A percentile compares a stretch with the other conserved stretches of the same genome.
phyloP scores from a whole-genome alignment of 345 rosid genomes.

The Acer saccharum region DNA sequence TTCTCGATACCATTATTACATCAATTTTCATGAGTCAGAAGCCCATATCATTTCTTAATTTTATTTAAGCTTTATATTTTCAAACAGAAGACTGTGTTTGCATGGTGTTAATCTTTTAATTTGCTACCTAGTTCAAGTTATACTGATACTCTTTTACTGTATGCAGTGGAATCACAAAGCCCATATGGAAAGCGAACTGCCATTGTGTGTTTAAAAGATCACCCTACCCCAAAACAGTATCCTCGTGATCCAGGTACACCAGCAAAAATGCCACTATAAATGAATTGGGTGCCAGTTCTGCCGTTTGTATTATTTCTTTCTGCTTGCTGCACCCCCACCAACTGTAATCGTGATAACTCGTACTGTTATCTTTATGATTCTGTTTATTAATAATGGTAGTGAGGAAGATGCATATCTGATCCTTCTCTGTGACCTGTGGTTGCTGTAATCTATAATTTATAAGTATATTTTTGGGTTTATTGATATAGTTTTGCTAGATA shows the following conservation, averaged over 20 bases:
- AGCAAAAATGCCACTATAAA: constrained; percentile 63
- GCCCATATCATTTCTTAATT: background rate
- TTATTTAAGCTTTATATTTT: constrained; percentile 8
- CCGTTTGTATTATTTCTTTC: background rate
- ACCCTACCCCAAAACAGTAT: constrained; percentile 62
- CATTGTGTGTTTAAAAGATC: constrained; percentile 67
- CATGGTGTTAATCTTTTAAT: background rate
- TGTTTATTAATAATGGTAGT: background rate
- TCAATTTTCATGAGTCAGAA: background rate
- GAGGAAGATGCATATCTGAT: constrained; percentile 14
- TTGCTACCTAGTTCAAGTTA: constrained; percentile 17
- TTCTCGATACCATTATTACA: background rate
- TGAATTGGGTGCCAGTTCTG: constrained; percentile 9
- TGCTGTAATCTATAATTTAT: background rate
- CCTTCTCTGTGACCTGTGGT: background rate
- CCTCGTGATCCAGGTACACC: constrained; percentile 89
- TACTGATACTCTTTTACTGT: constrained; percentile 13
- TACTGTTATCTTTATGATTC: background rate
- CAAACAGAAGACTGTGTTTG: constrained; percentile 10
- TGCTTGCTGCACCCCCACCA: constrained; percentile 13
- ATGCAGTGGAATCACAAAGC: constrained; percentile 84
- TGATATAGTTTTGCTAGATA: background rate
- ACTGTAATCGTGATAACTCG: constrained; percentile 3
- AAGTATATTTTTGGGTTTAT: background rate
- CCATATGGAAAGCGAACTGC: constrained; percentile 84